Evolutionary conservation across 108 stramenopile genomes (phyloP), one percentile per base, ranked within the genome.

Genomic region (Cyclotella cryptica): DNA sequence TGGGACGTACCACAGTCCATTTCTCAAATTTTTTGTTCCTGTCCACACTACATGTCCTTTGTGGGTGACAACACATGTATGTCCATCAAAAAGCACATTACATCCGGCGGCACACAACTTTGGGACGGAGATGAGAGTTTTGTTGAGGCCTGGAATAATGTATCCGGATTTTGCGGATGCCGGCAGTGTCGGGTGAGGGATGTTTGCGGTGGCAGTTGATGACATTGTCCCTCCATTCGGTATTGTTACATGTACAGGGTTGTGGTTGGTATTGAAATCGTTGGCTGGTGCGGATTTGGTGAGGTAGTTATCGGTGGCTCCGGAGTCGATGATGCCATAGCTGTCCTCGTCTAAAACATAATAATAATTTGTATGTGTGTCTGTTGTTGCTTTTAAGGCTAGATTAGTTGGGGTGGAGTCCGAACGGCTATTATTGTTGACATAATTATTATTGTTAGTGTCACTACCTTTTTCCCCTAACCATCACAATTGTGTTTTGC

Each of bases 401-500:
- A 8, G 9, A 12, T 61, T 5, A 9, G 18, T n/a, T n/a, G n/a
- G n/a, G n/a, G n/a, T n/a, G n/a, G n/a, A n/a, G n/a, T n/a, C n/a
- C n/a, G n/a, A n/a, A n/a, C n/a, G 26, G 24, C 10, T 12, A 44
- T 21, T 13, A 28, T 7, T 8, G 40, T 42, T 42, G 7, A 44
- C 15, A 44, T 44, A 15, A 21, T 17, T 9, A 19, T 65, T 65
- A 44, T 4, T 19, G 13, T 65, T 65, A 8, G 8, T 19, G 9
- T 12, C 27, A 67, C 66, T 67, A n/a, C n/a, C n/a, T 19, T 29
- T 28, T 27, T 21, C 66, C 66, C 66, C 66, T 51, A 47, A 21
- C 66, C 45, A 22, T 67, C 66, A 67, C 66, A 47, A 27, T 26
- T 67, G 66, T 9, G 21, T 67, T 22, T 67, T 51, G 28, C 51